Conservation (phyloP, 306 rosid species). For the Prunus kanzakura region DNA sequence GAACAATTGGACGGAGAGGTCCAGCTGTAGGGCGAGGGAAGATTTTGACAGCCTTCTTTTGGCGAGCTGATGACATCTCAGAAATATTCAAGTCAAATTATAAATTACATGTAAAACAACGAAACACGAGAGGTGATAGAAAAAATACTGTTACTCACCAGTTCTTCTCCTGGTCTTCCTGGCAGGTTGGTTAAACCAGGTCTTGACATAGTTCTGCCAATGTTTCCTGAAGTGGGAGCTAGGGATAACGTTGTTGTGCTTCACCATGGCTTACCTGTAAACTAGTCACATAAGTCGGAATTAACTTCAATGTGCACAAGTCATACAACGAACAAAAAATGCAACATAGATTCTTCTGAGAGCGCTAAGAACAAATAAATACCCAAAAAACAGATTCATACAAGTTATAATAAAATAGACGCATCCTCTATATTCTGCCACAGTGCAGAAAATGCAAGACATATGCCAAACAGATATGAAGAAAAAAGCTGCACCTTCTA, state of each 20-base stretch:
- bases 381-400: not conserved
- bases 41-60: constrained; percentile 50
- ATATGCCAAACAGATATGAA: not conserved
- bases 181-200: constrained; percentile 69
- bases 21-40: constrained; percentile 58
- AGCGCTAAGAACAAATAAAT: not conserved
- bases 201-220: constrained; percentile 60
- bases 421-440: not conserved
- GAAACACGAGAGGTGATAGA: not conserved
- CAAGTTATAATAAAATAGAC: too few relatives aligned
- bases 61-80: constrained; percentile 37
- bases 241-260: constrained; percentile 60
- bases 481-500: too few relatives aligned
- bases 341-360: too few relatives aligned
- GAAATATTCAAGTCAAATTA: not conserved
- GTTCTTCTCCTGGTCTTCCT: constrained; percentile 49
- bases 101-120: not conserved
- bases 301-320: not conserved
- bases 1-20: constrained; percentile 55
- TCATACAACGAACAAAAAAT: not conserved
- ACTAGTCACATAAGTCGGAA: not conserved
- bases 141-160: constrained; percentile 18
- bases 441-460: not conserved
- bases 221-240: constrained; percentile 51
- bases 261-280: constrained; percentile 47